phyloP scores from a whole-genome alignment of 257 asterid species.

The Penstemon newberryi region DNA sequence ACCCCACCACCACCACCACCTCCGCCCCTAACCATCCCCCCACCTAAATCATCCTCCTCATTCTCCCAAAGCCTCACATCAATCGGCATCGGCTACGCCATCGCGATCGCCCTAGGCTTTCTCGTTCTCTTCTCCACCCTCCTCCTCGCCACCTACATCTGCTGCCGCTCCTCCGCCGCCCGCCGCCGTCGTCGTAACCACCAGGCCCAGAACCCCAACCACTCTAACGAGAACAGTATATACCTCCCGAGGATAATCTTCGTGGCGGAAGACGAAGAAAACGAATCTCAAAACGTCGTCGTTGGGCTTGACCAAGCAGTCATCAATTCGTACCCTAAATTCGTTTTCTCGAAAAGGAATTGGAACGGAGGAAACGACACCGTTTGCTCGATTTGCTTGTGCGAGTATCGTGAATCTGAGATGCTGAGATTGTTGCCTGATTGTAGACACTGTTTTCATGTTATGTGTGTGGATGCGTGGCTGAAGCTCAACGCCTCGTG shows the following conservation, averaged over 20 bases:
- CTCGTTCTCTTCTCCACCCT: slow-evolving; percentile 74
- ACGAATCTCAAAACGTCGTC: slow-evolving; percentile 47
- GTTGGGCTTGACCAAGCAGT: slow-evolving; percentile 82
- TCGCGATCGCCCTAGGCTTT: slow-evolving; percentile 75
- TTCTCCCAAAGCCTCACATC: slow-evolving; percentile 35
- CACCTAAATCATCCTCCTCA: slow-evolving; percentile 14
- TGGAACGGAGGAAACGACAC: slow-evolving; percentile 48
- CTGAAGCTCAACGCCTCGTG: slow-evolving; percentile 85
- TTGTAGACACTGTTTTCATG: slow-evolving; percentile 83
- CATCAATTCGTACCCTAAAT: slow-evolving; percentile 77
- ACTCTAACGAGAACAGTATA: slow-evolving; percentile 48
- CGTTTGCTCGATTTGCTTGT: slow-evolving; percentile 78
- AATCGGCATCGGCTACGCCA: slow-evolving; percentile 73
- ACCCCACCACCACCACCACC: slow-evolving; percentile 42
- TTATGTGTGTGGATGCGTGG: slow-evolving; percentile 92
- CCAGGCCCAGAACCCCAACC: slow-evolving; percentile 12
- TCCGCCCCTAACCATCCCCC: slow-evolving; percentile 27
- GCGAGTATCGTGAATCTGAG: slow-evolving; percentile 85
- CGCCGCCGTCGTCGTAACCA: slow-evolving; percentile 53
- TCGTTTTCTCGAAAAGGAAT: slow-evolving; percentile 50
- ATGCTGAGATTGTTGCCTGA: slow-evolving; percentile 90
- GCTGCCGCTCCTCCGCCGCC: slow-evolving; percentile 68
- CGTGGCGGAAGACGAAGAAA: slow-evolving; percentile 75
- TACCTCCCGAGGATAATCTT: slow-evolving; percentile 79
- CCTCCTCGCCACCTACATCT: slow-evolving; percentile 73